These are phyloP conservation scores for Dioszegia crocea DNA, from an alignment of 768 basidiomycete species.

Conservation along the genomic window DNA sequence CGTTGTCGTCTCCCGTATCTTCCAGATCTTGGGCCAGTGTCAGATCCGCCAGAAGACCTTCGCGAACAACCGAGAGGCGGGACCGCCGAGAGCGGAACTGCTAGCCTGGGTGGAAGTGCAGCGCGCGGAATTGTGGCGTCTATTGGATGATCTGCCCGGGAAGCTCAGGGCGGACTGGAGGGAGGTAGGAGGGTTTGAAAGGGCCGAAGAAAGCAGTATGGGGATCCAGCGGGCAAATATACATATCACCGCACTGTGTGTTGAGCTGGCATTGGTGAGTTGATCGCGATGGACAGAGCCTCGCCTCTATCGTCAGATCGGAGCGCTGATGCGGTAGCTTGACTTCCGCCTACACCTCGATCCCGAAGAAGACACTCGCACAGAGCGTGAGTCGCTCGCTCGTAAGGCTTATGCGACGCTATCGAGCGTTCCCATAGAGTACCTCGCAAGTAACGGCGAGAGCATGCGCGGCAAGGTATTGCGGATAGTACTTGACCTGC, in stretches of 20 bases:
- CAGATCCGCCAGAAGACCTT: conserved; percentile 22
- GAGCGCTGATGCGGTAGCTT: conserved; percentile 25
- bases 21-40: conserved; percentile 32
- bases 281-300: not conserved
- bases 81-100: conserved; percentile 12
- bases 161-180: conserved; percentile 14
- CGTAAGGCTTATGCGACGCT: conserved; percentile 27
- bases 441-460: conserved; percentile 38
- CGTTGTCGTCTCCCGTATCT: conserved; percentile 18
- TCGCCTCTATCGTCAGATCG: too few species aligned
- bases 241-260: conserved; percentile 31
- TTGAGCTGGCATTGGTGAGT: conserved; percentile 37
- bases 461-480: conserved; percentile 40
- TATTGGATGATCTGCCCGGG: conserved; percentile 16
- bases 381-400: conserved; percentile 26
- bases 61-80: conserved; percentile 14
- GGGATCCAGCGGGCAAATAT: conserved; percentile 39
- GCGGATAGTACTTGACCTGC: conserved; percentile 29
- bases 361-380: conserved; percentile 22
- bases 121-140: not conserved
- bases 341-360: conserved; percentile 24
- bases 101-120: conserved; percentile 16
- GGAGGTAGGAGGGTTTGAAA: conserved; percentile 4
- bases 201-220: conserved; percentile 17
- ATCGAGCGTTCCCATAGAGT: conserved; percentile 35